A percentile compares a stretch with the other conserved stretches of the same genome.
These are phyloP conservation scores for Knoxia roxburghii DNA, from an alignment of 257 asterid species.

Conservation along the genomic window DNA sequence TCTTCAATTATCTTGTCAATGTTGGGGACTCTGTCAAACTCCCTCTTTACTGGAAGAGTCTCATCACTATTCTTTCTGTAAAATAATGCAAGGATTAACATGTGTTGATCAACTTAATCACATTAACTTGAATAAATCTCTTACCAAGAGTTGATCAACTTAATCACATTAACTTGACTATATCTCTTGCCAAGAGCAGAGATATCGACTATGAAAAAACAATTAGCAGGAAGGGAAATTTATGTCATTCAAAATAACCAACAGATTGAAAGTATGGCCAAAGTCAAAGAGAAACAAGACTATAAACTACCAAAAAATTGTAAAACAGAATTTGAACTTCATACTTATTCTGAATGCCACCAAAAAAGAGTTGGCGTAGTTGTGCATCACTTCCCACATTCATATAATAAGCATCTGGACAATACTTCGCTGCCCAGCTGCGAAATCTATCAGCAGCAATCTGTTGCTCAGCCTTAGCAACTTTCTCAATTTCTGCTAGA, in stretches of 20 bases:
- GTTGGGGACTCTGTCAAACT: constrained; percentile 70
- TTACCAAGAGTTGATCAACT: not conserved
- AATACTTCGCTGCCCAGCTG: constrained; percentile 82
- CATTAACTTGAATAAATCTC: not conserved
- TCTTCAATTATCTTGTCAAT: constrained; percentile 73
- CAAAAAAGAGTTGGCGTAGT: constrained; percentile 84
- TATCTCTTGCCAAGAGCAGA: not conserved
- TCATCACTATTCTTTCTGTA: constrained; percentile 62
- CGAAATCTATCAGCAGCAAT: constrained; percentile 82
- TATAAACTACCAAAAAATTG: not conserved
- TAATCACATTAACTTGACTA: not conserved
- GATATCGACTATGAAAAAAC: not conserved
- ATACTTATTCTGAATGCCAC: constrained; percentile 84
- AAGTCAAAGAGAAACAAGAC: not conserved
- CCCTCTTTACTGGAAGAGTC: constrained; percentile 61
- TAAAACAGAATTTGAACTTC: constrained; percentile 9
- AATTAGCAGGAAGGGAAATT: not conserved
- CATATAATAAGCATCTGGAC: constrained; percentile 81
- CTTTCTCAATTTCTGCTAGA: constrained; percentile 87
- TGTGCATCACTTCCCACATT: constrained; percentile 96
- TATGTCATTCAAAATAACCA: not conserved
- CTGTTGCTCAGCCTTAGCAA: constrained; percentile 80
- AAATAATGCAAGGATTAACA: constrained; percentile 16
- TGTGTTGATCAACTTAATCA: not conserved
- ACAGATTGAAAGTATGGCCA: not conserved